Evolutionary conservation across 257 asterid species (phyloP), one percentile per base, ranked within the genome.

Genomic region (Gentiana dahurica): DNA sequence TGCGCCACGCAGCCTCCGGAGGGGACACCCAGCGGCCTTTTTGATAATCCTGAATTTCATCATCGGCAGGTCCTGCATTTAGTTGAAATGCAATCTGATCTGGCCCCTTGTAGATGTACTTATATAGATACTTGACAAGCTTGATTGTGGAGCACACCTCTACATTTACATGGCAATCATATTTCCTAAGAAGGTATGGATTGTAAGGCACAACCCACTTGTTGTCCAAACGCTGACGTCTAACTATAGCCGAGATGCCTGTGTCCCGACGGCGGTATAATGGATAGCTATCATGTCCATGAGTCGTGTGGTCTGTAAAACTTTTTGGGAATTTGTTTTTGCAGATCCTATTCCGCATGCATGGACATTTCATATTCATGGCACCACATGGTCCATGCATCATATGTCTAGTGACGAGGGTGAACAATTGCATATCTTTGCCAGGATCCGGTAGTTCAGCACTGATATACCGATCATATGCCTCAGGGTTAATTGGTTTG

Each of bases 371-470:
- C 0, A 9, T 1, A 32, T 61, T 61, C 1, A 50, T 2, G 2
- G 3, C 0, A 12, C 65, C 65, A 35, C 57, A 61, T 5, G 49
- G 58, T 4, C 65, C 65, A 61, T 49, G 50, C 6, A 61, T 51
- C 65, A 61, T 61, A 13, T 61, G 65, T 51, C 24, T 33, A 2
- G 8, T 12, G 4, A 48, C 54, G 34, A 59, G 41, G 12, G 11
- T 2, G 3, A 4, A 12, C 6, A 37, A 49, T 2, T 34, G 12
- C 4, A 1, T 34, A 11, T 55, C 3, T 36, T n/a, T 8, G 4
- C n/a, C 2, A 11, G 2, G 7, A 24, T 55, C 49, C n/a, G 47
- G 49, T 5, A 55, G 12, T 35, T 55, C 49, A 36, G 35, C 58
- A 54, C 58, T 2, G 4, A 54, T 44, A 11, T 9, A 2, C 1